Base-by-base conservation (phyloP, 2,329 filamentous ascomycete genomes). In the Cryphonectria nitschkei region DNA sequence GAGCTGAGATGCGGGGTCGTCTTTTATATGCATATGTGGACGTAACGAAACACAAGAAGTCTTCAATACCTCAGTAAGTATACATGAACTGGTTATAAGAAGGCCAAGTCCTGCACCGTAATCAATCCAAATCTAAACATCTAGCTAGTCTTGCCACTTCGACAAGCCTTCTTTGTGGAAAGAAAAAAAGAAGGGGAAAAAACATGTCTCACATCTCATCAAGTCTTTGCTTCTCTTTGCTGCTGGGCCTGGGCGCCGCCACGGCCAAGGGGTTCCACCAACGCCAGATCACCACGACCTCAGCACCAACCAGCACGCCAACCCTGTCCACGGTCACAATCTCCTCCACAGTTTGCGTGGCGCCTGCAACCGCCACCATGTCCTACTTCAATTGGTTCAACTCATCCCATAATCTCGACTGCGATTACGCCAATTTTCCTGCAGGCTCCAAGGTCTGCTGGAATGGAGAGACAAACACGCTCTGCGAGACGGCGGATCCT, bases 361-460 rank as follows among this genome's bases (percentile, higher is more conserved):
- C 67, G 8, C 37, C 69, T 1, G 60, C 54, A 13, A 68, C 32
- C 16, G 29, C 60, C 19, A 71, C 34, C 39, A 71, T 71, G 41
- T 64, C 69, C 32, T 65, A 65, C 4, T 68, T 71, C 52, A 26
- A 29, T 16, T 71, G 69, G 69, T 65, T 71, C 66, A 71, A 68
- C 66, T 71, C 69, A 13, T 68, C 69, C 6, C 66, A 68, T 41
- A 71, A 71, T 13, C 32, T 71, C 26, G 69, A 71, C 66, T 71
- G 69, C 61, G 69, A 43, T 9, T 29, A 32, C 6, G 34, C 39
- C 1, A 65, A 65, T 58, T 68, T 50, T 43, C 61, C 67, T 2
- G 16, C 39, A 0, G 54, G 29, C 19, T 60, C 69, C 39, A 16
- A n/a, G 13, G 69, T 71, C 39, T 68, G 69, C 52, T 71, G 69